Conservation (phyloP, 2,329 filamentous ascomycete species). For the Penicillium sp. region DNA sequence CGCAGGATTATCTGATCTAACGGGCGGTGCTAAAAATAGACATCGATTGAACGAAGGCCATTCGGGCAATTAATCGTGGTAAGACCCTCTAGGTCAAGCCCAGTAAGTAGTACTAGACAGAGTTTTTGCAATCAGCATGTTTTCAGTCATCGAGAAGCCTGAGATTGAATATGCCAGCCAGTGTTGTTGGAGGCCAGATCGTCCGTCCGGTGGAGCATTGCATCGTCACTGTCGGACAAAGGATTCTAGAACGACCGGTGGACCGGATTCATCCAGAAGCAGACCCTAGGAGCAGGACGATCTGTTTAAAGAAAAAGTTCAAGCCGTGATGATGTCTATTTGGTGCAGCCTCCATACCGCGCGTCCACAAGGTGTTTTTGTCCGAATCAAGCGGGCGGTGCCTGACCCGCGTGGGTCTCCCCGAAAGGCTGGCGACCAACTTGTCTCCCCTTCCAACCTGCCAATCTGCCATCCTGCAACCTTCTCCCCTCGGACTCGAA, state of each 20-base stretch:
- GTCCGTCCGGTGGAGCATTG: background rate
- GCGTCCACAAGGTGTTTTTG: no score
- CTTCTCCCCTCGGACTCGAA: background rate
- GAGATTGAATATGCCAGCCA: background rate
- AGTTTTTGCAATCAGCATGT: background rate
- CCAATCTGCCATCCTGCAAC: slow-evolving; percentile 14
- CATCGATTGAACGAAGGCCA: no score
- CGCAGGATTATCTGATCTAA: no score
- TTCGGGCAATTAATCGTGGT: no score
- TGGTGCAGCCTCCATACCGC: no score
- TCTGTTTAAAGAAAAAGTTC: no score
- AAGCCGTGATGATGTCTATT: background rate
- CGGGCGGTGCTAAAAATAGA: no score
- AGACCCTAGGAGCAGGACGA: no score
- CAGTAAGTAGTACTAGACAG: background rate
- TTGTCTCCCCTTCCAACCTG: background rate
- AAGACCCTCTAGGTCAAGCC: no score
- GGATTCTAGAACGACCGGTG: slow-evolving; percentile 1
- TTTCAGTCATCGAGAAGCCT: background rate
- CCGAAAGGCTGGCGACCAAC: background rate
- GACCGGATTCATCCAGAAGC: background rate
- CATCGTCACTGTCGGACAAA: slow-evolving; percentile 1
- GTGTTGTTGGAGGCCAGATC: background rate
- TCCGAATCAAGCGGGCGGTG: slow-evolving; percentile 24
- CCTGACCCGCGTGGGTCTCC: slow-evolving; percentile 24